Conservation (phyloP, 371 early-diverging fungal genomes). For the Coemansia sp. region DNA sequence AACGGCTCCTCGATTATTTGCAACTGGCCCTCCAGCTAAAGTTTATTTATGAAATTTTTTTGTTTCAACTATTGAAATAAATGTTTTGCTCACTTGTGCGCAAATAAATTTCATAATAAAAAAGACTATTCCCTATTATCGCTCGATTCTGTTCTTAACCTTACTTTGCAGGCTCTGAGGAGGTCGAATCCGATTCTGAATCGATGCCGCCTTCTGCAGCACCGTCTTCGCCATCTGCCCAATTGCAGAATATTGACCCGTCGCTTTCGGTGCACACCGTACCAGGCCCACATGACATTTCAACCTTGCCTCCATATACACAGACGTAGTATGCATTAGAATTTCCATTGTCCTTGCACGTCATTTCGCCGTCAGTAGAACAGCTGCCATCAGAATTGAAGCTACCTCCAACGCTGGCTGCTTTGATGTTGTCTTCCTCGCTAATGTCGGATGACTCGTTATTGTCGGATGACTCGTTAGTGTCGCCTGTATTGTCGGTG, state of each 20-base stretch:
- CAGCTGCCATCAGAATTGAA: neutral
- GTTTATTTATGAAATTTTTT: neutral
- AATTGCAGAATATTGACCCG: neutral
- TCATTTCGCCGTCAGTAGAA: neutral
- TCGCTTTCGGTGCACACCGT: neutral
- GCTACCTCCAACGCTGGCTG: no score
- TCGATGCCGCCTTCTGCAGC: neutral
- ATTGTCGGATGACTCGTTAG: no score
- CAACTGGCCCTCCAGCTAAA: constrained; percentile 25
- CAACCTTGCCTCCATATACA: neutral
- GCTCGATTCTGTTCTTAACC: no score
- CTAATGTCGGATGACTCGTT: neutral
- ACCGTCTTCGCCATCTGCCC: neutral
- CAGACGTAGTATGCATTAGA: constrained; percentile 4
- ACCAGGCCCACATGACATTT: neutral
- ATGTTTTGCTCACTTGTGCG: neutral
- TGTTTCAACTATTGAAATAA: neutral
- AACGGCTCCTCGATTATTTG: constrained; percentile 28
- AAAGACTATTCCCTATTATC: no score
- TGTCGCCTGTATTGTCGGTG: neutral
- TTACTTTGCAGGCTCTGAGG: no score
- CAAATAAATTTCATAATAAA: no score
- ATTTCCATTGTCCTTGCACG: neutral
- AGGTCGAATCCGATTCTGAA: no score
- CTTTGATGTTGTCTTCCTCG: neutral